Evolutionary conservation across 495 filamentous ascomycete genomes (phyloP), one percentile per base, ranked within the genome.

Genomic region (Cercophora scortea): DNA sequence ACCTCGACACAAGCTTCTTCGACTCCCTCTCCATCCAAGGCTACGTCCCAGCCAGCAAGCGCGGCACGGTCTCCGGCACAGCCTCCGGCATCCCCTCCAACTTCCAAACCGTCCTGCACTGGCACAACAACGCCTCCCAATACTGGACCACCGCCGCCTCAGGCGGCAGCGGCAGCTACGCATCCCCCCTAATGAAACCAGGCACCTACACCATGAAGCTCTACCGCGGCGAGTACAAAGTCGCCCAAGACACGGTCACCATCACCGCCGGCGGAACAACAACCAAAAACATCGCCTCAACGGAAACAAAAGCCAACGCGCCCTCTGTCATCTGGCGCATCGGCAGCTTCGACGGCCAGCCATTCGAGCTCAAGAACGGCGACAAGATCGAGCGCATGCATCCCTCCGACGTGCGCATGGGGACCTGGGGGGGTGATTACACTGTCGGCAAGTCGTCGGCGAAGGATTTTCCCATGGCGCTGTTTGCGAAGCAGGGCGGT

Each of bases 201-300:
- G 82, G 82, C 6, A 78, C 77, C 0, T 85, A 84, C 65, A 79
- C 76, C 0, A 80, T 81, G 75, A 73, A 77, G 9, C 72, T 84
- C 32, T 84, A 84, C 60, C 77, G 78, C 41, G 73, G 68, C 39
- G 81, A 84, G 59, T 75, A 71, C 56, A 58, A 62, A 8, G 74
- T 82, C 16, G 77, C 73, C 7, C 66, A 63, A 1, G 68, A 73
- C 11, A 57, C 52, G 0, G 76, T 83, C 1, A 71, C 65, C 1
- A 71, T 83, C 6, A 67, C 60, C 0, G 76, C 78, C 0, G 79
- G 76, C 6, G 66, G 63, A 12, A 70, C 69, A 6, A 69, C 71
- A 0, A 68, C 63, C 2, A 71, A 75, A 42, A 69, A 75, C 52
- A 79, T 83, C 39, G 59, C 68, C 12, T 74, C 77, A 3, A 66